phyloP scores from a whole-genome alignment of 2,329 filamentous ascomycete species.

The Fusarium incarnatum region DNA sequence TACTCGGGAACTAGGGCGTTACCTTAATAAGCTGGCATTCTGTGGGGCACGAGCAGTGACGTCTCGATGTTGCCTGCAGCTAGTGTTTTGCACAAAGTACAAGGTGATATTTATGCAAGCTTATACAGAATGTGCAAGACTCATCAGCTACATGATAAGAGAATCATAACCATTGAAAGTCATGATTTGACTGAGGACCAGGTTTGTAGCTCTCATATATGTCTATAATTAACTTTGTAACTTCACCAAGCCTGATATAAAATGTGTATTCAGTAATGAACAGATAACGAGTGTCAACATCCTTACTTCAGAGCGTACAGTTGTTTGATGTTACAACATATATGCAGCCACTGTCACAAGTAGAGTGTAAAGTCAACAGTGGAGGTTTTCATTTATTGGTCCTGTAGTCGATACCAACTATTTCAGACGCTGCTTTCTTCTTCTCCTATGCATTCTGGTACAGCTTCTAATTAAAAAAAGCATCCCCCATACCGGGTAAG shows the following conservation, averaged over 20 bases:
- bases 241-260: too few species aligned
- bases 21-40: slow-evolving; percentile 33
- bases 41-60: slow-evolving; percentile 48
- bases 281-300: neutral
- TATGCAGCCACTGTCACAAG: neutral
- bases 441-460: neutral
- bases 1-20: slow-evolving; percentile 3
- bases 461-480: neutral
- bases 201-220: neutral
- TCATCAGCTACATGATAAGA: neutral
- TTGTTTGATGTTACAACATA: neutral
- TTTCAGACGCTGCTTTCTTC: neutral
- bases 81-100: slow-evolving; percentile 20
- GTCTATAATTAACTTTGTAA: neutral
- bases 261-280: neutral
- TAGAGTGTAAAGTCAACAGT: neutral
- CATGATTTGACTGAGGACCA: neutral
- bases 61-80: slow-evolving; percentile 52
- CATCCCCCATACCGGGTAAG: neutral
- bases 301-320: neutral
- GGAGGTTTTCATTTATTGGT: neutral
- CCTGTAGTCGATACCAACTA: neutral
- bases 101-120: slow-evolving; percentile 15
- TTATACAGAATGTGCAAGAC: slow-evolving; percentile 2
- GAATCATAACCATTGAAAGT: neutral